Base-by-base conservation (phyloP, 768 basidiomycete genomes). In the Suillus placidus region DNA sequence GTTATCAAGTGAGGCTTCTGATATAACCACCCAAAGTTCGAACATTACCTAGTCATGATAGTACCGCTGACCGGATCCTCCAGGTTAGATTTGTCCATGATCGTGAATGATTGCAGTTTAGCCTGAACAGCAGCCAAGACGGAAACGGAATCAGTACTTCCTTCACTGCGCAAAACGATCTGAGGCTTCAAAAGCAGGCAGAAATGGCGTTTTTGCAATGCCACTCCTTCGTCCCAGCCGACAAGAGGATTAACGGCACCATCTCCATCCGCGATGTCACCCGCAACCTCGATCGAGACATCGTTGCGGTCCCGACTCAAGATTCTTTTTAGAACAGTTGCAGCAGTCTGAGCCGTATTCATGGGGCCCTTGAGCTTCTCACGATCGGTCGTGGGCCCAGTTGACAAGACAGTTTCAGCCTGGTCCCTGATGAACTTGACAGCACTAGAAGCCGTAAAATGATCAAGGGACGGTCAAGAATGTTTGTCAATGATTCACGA, bases 101-200 rank as follows among this genome's bases (percentile, higher is more conserved):
- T 90, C 6, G 84, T 82, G 75, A 89, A 95, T 2, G 86, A 86
- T 74, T 91, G 89, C 64, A 95, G 79, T 68, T 90, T 92, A 9
- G 91, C 88, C 70, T 93, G 90, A 40, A 91, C 86, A 34, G 95
- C 91, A 18, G 94, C 89, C 6, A 92, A 75, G 30, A 97, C 85
- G 58, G 92, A 85, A 37, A 88, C 86, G 2, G 89, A 84, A 38
- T 70, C 67, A 6, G 74, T 62, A 13, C 72, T 77, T 55, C 76
- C 73, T 20, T 81, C 74, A 66, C 88, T 91, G 23, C 86, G 82
- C 34, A 97, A 79, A 12, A 94, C 87, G 61, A 99, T 86, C 73
- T 99, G 96, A 14, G 96, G 95, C 71, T 95, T 95, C 66, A 97
- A 79, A 40, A 98, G 83, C n/a, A 95, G 82, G 72, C 92, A 92